Evolutionary conservation across 108 stramenopile species (phyloP).

Genomic region (Nitzschia inconspicua): DNA sequence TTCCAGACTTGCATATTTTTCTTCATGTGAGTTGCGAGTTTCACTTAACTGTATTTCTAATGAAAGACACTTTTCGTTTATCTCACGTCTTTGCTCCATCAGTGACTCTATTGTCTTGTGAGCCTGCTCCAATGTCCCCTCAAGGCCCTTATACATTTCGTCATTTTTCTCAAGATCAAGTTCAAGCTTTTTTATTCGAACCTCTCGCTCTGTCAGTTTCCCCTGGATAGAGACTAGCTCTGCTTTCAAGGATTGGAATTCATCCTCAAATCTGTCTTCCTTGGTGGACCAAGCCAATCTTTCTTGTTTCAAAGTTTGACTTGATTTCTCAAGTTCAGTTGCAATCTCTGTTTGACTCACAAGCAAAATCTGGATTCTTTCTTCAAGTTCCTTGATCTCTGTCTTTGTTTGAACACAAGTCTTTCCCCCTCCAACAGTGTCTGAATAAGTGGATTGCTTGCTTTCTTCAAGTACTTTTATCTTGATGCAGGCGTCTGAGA

Average conservation of each 20-base stretch:
- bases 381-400: not conserved
- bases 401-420: slow-evolving; percentile 1
- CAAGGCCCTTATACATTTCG: too few relatives aligned
- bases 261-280: not conserved
- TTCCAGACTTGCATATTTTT: not conserved
- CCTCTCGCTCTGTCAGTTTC: not conserved
- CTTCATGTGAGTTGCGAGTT: not conserved
- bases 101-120: too few relatives aligned
- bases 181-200: too few relatives aligned
- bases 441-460: too few relatives aligned
- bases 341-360: not conserved
- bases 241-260: not conserved
- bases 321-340: not conserved
- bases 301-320: not conserved
- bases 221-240: not conserved
- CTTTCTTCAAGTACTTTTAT: slow-evolving; percentile 8
- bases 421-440: too few relatives aligned
- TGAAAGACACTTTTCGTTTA: too few relatives aligned
- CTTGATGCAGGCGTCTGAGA: not conserved
- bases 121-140: too few relatives aligned
- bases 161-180: too few relatives aligned
- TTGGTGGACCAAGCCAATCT: not conserved
- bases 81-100: too few relatives aligned
- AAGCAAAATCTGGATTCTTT: not conserved
- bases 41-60: too few relatives aligned